Percentiles rank a stretch among this genome's conserved stretches.
These are phyloP conservation scores for Carex cristatella DNA, from an alignment of 176 grass and related monocot genomes.

Conservation along the genomic window DNA sequence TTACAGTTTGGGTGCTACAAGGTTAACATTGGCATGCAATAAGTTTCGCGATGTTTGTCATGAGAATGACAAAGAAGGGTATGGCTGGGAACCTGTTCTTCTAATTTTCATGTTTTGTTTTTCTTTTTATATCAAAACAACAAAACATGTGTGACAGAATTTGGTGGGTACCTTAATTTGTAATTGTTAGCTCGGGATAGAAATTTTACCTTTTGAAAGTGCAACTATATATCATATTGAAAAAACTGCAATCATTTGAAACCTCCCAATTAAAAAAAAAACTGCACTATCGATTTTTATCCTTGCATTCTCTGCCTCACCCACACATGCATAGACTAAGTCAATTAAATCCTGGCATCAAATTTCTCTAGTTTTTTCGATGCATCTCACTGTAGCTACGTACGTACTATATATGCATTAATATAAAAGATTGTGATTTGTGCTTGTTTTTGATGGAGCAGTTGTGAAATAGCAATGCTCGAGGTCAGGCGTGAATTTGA, in stretches of 20 bases:
- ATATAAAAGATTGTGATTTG: background rate
- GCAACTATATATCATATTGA: background rate
- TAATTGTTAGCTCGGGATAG: background rate
- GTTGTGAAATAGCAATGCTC: slow-evolving; percentile 48
- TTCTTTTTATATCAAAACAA: background rate
- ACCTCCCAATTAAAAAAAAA: too few species aligned
- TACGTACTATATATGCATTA: background rate
- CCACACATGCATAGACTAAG: background rate
- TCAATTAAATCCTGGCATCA: background rate
- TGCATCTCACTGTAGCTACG: background rate
- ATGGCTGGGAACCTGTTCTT: background rate
- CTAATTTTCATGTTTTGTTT: background rate
- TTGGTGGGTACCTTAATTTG: background rate
- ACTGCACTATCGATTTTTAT: too few species aligned
- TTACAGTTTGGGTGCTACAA: slow-evolving; percentile 66
- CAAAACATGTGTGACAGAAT: background rate
- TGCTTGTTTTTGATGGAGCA: slow-evolving; percentile 10
- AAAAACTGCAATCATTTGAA: background rate
- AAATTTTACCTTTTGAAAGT: background rate
- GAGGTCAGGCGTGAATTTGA: slow-evolving; percentile 55
- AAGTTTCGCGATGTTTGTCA: slow-evolving; percentile 45
- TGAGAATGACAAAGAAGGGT: slow-evolving; percentile 57
- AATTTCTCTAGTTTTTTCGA: background rate
- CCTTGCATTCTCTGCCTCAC: background rate
- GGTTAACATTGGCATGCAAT: slow-evolving; percentile 48